Evolutionary conservation across 257 asterid species (phyloP).

Genomic region (Lycium barbarum): DNA sequence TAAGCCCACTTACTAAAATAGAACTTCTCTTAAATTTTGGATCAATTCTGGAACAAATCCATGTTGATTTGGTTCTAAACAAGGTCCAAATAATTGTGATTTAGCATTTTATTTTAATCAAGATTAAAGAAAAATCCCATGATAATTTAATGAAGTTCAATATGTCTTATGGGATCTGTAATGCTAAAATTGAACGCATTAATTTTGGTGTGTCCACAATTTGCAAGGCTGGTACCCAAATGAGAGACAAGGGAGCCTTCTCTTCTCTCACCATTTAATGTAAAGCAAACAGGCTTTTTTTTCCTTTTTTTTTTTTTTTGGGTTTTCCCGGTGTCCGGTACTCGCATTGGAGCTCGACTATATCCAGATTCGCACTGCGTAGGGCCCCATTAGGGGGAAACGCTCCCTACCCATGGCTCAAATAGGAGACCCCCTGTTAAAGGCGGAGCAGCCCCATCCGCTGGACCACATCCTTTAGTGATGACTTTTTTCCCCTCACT

Average conservation of each 20-base stretch:
- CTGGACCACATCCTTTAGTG: too few relatives aligned
- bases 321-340: too few relatives aligned
- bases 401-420: too few relatives aligned
- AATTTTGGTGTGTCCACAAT: slow-evolving; percentile 12
- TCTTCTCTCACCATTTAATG: background rate
- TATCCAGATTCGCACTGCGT: too few relatives aligned
- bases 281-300: background rate
- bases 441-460: too few relatives aligned
- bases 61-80: background rate
- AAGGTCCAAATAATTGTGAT: background rate
- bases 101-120: background rate
- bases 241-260: background rate
- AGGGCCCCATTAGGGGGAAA: too few relatives aligned
- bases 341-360: too few relatives aligned
- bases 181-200: background rate
- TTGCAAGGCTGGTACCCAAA: background rate
- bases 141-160: too few relatives aligned
- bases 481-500: background rate
- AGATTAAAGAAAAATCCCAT: too few relatives aligned
- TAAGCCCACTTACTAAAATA: background rate
- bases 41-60: background rate
- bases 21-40: background rate
- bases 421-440: too few relatives aligned
- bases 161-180: background rate
- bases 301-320: too few relatives aligned